Percentiles rank a stretch among this genome's conserved stretches.
These are phyloP conservation scores for Trifolium dubium DNA, from an alignment of 306 rosid genomes.

Conservation along the genomic window DNA sequence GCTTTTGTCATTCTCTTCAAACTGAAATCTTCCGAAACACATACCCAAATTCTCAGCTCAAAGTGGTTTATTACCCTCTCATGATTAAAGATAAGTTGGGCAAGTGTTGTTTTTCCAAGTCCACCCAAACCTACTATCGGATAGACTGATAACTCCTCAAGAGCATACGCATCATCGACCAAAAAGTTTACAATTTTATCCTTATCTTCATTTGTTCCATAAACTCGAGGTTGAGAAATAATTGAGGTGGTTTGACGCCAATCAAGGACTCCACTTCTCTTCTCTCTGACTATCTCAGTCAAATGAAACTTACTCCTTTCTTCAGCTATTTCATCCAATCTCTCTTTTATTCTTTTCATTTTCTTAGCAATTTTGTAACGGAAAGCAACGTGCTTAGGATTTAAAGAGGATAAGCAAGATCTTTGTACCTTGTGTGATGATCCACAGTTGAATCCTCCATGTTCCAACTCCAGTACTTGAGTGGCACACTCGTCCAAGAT, in stretches of 20 bases:
- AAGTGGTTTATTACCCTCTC: constrained; percentile 30
- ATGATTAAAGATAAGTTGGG: constrained; percentile 20
- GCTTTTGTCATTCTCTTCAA: constrained; percentile 22
- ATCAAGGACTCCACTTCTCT: not conserved
- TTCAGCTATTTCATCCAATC: constrained; percentile 1
- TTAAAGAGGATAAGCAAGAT: constrained; percentile 2
- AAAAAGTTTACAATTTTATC: constrained; percentile 30
- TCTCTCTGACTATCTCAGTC: not conserved
- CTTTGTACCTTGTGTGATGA: constrained; percentile 1
- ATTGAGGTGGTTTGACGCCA: constrained; percentile 36
- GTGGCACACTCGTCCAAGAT: constrained; percentile 40
- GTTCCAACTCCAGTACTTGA: not conserved
- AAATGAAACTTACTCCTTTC: constrained; percentile 36
- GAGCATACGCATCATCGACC: not conserved
- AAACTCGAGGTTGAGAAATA: not conserved
- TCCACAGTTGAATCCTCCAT: not conserved
- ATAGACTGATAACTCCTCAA: constrained; percentile 11
- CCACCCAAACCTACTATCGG: constrained; percentile 36
- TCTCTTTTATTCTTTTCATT: constrained; percentile 5
- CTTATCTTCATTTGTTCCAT: constrained; percentile 28
- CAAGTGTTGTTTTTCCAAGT: constrained; percentile 45
- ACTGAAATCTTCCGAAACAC: constrained; percentile 40
- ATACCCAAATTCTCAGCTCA: constrained; percentile 38
- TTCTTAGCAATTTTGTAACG: constrained; percentile 22
- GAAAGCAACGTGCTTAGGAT: constrained; percentile 8